Base-by-base conservation (phyloP, 2,329 filamentous ascomycete genomes). In the Colletotrichum falcatum region DNA sequence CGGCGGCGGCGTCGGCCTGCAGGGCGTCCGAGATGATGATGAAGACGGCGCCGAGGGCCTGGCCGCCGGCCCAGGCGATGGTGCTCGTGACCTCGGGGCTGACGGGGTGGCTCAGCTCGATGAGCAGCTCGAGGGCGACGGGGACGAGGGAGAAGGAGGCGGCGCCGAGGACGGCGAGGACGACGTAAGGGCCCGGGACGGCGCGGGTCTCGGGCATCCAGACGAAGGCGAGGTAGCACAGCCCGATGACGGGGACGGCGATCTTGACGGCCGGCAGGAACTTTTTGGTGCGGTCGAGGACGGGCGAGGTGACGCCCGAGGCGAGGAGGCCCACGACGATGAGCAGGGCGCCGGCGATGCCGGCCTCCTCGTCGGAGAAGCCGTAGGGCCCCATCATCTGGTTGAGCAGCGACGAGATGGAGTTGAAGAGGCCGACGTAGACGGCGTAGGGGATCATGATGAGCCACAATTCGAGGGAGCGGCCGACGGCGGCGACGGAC, bases 401-500 rank as follows among this genome's bases (percentile, higher is more conserved):
- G 83, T 95, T 97, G 12, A 98, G 86, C 1, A 98, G 88, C 1
- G 92, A 92, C 60, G 94, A 97, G 74, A 95, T 85, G 74, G 92
- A 92, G 86, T 98, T 98, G 90, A 99, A 99, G 83, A 96, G 91
- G 76, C 92, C 94, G 72, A 97, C 93, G 80, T 94, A 97, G 76
- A 95, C 81, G 73, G 88, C 83, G 82, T 95, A 98, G n/a, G 95
- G 91, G 70, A 95, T 76, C 72, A 95, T 84, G 74, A 98, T 82
- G 73, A 97, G 87, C 87, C 91, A 97, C 81, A 97, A 92, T 78
- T 95, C 91, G 23, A 88, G 84, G 6, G 89, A 92, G 39, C 77
- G 78, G 56, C 86, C 77, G 54, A 95, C 80, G 23, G 88, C 86
- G 9, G 83, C 77, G 30, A 88, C 71, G 3, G 82, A 94, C 72